These are phyloP conservation scores for Talaromyces sp. DNA, from an alignment of 2,329 filamentous ascomycete genomes.

Conservation along the genomic window DNA sequence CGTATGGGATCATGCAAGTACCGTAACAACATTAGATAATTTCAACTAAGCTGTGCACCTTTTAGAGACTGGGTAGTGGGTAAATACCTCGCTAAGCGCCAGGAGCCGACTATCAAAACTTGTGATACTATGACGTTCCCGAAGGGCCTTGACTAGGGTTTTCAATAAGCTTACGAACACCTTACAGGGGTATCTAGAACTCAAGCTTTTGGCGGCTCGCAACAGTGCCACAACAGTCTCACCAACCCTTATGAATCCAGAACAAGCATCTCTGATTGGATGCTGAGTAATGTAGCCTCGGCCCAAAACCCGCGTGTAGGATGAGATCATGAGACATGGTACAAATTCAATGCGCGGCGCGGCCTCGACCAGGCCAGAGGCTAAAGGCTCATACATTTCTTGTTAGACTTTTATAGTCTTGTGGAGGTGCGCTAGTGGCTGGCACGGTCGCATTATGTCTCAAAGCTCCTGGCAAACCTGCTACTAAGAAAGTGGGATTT, in stretches of 20 bases:
- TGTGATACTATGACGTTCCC: neutral
- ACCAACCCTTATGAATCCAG: neutral
- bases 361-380: neutral
- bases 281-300: neutral
- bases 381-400: neutral
- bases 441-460: neutral
- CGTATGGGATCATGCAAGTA: neutral
- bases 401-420: neutral
- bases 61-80: neutral
- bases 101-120: neutral
- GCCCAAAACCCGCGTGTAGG: neutral
- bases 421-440: neutral
- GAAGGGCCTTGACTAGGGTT: neutral
- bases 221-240: slow-evolving; percentile 1
- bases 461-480: neutral
- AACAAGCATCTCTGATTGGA: neutral
- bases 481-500: neutral
- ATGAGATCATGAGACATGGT: slow-evolving; percentile 3
- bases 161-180: slow-evolving; percentile 1
- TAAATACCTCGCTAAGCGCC: neutral
- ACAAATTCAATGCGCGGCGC: neutral
- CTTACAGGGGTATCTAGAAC: neutral
- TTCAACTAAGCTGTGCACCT: too few species aligned
- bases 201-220: neutral
- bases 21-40: neutral